phyloP scores from a whole-genome alignment of 345 rosid species.

The Ceriops tagal region DNA sequence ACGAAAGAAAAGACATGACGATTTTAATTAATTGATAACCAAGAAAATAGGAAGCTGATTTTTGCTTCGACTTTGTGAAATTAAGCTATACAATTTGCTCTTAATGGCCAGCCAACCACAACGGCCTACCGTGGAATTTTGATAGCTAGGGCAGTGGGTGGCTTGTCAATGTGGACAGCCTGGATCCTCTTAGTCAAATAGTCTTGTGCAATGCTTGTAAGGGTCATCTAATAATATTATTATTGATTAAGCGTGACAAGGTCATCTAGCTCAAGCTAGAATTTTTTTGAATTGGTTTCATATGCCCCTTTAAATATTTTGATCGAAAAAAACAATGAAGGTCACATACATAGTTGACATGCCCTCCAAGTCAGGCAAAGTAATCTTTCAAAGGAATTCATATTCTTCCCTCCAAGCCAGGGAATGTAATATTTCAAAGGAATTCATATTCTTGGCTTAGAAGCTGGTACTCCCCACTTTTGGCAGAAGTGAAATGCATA shows the following conservation, averaged over 20 bases:
- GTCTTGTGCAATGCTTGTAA: conserved; percentile 6
- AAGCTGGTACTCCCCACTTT: background rate
- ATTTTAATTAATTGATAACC: background rate
- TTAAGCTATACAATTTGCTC: too few relatives aligned
- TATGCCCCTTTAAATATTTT: background rate
- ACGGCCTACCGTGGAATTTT: background rate
- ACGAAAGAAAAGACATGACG: background rate
- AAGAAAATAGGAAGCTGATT: background rate
- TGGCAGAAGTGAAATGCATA: background rate
- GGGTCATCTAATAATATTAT: background rate
- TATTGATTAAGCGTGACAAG: background rate
- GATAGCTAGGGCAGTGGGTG: background rate
- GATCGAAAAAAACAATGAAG: background rate
- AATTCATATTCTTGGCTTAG: conserved; percentile 13
- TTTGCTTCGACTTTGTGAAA: background rate
- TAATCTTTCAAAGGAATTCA: background rate
- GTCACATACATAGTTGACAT: background rate
- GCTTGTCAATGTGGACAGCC: conserved; percentile 8
- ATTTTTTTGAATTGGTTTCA: background rate
- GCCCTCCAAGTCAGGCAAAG: background rate
- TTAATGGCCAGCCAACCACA: background rate
- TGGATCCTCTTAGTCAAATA: background rate
- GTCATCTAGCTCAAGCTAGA: background rate
- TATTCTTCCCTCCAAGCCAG: conserved; percentile 5
- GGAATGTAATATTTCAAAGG: background rate